Evolutionary conservation across 164 flowering plant genomes (phyloP).

Genomic region (Stephania yunnanensis): DNA sequence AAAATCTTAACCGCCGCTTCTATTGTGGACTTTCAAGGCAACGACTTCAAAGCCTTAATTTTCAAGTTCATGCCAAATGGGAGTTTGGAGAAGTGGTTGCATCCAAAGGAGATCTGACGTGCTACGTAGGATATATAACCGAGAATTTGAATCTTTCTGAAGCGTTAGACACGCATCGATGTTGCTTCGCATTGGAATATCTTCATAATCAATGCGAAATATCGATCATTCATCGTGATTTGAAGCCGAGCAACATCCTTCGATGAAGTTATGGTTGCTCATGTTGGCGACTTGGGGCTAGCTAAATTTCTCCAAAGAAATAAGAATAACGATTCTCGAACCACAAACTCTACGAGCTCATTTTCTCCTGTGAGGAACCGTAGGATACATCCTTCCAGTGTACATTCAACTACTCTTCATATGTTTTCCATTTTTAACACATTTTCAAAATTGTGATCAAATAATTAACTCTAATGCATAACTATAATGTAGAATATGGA

Average conservation of each 20-base stretch:
- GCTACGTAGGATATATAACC: not conserved
- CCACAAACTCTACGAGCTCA: not conserved
- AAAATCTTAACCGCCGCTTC: constrained; percentile 10
- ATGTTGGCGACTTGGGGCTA: constrained; percentile 1
- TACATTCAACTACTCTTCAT: not conserved
- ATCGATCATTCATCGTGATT: not conserved
- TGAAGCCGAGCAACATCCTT: not conserved
- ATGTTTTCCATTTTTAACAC: too few relatives aligned
- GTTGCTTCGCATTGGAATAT: constrained; percentile 1
- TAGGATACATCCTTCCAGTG: constrained; percentile 11
- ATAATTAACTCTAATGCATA: too few relatives aligned
- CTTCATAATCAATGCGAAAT: not conserved
- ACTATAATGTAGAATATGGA: too few relatives aligned
- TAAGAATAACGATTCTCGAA: not conserved
- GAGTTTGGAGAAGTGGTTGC: not conserved
- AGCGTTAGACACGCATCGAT: not conserved
- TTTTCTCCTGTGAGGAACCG: constrained; percentile 1
- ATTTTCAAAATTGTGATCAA: too few relatives aligned
- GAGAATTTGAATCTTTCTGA: not conserved
- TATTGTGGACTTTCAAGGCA: constrained; percentile 8
- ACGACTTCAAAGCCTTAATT: constrained; percentile 17
- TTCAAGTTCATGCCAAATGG: constrained; percentile 7
- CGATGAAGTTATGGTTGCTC: not conserved
- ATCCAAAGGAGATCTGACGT: not conserved
- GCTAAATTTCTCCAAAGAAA: constrained; percentile 1